phyloP scores from a whole-genome alignment of 441 rosid genomes.

The California macrophylla region DNA sequence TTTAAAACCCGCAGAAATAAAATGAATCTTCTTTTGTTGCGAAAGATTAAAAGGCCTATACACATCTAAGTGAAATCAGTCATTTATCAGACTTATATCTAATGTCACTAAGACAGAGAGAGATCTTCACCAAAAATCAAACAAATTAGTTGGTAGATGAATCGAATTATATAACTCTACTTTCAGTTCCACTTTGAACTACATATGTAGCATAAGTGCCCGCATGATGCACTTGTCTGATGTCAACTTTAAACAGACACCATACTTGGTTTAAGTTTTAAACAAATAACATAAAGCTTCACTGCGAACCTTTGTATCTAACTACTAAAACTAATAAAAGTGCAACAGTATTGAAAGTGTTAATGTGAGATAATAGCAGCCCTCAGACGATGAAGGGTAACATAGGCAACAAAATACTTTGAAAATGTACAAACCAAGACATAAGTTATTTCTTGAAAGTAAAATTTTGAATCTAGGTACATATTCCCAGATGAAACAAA shows the following conservation, averaged over 20 bases:
- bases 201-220: neutral
- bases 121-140: neutral
- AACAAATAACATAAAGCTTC: neutral
- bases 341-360: neutral
- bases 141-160: neutral
- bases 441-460: neutral
- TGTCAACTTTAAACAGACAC: neutral
- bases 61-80: neutral
- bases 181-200: neutral
- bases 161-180: neutral
- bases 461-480: conserved; percentile 10
- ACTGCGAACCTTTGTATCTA: neutral
- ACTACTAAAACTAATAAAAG: neutral
- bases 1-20: neutral
- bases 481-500: conserved; percentile 17
- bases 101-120: neutral
- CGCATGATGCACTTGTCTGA: neutral
- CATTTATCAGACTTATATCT: neutral
- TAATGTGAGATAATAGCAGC: neutral
- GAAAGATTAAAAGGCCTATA: neutral
- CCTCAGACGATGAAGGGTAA: neutral
- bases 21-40: neutral
- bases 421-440: neutral
- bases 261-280: neutral
- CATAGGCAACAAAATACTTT: neutral